These are phyloP conservation scores for Coniochaeta pulveracea DNA, from an alignment of 2,329 filamentous ascomycete species.

Conservation along the genomic window DNA sequence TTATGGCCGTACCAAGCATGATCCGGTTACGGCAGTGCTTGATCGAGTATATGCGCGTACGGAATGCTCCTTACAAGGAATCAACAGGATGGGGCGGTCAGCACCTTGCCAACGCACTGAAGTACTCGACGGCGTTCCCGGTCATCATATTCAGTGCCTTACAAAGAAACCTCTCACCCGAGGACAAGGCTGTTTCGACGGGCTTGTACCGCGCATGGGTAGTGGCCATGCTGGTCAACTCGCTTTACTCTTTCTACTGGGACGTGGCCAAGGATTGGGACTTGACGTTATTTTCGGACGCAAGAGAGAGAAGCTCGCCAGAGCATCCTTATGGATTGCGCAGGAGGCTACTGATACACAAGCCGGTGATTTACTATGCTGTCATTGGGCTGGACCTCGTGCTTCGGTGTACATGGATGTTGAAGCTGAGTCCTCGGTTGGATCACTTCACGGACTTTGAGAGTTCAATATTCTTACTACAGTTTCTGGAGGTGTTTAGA, in stretches of 20 bases:
- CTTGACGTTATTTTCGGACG: constrained; percentile 62
- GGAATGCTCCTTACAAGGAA: constrained; percentile 41
- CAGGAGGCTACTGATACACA: constrained; percentile 59
- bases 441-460: constrained; percentile 81
- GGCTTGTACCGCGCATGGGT: constrained; percentile 52
- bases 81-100: constrained; percentile 65
- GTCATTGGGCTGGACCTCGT: constrained; percentile 70
- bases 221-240: constrained; percentile 67
- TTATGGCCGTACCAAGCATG: constrained; percentile 71
- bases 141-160: constrained; percentile 73
- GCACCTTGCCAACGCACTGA: constrained; percentile 85
- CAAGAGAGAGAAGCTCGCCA: constrained; percentile 42
- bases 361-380: constrained; percentile 66
- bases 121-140: constrained; percentile 90
- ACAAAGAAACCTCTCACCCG: constrained; percentile 47
- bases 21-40: constrained; percentile 89
- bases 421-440: constrained; percentile 74
- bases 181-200: constrained; percentile 24
- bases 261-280: constrained; percentile 97
- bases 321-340: constrained; percentile 71
- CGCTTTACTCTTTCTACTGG: constrained; percentile 96
- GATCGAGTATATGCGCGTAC: constrained; percentile 72
- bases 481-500: constrained; percentile 75
- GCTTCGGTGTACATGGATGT: constrained; percentile 80
- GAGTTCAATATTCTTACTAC: constrained; percentile 76